These are phyloP conservation scores for Rhizopus sp. DNA, from an alignment of 371 early-diverging fungal genomes.

Conservation along the genomic window DNA sequence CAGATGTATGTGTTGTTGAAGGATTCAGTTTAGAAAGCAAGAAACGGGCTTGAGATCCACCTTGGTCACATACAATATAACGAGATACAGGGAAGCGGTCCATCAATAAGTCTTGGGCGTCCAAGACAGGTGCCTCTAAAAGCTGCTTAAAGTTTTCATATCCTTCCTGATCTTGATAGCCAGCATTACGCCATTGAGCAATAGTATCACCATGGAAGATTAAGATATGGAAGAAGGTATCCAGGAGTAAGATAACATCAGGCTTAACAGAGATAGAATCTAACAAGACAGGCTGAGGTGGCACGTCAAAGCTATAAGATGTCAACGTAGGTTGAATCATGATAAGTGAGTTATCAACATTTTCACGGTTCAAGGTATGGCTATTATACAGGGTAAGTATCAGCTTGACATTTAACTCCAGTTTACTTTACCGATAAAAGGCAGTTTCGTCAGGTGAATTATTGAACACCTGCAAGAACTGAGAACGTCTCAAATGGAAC, in stretches of 20 bases:
- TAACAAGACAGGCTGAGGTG: slow-evolving; percentile 94
- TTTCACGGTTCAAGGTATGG: slow-evolving; percentile 93
- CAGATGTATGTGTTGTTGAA: slow-evolving; percentile 90
- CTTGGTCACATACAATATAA: slow-evolving; percentile 97
- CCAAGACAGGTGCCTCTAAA: slow-evolving; percentile 87
- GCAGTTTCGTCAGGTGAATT: slow-evolving; percentile 99
- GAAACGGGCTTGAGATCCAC: slow-evolving; percentile 99
- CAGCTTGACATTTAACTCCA: not conserved
- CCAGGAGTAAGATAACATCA: slow-evolving; percentile 95
- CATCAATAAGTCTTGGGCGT: slow-evolving; percentile 89
- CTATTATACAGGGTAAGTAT: slow-evolving; percentile 38
- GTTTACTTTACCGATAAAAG: slow-evolving; percentile 68
- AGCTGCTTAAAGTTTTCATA: slow-evolving; percentile 88
- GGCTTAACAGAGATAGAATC: slow-evolving; percentile 98
- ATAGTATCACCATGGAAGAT: slow-evolving; percentile 54
- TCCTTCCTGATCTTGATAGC: slow-evolving; percentile 52
- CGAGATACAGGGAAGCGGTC: slow-evolving; percentile 99
- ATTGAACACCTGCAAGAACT: slow-evolving; percentile 99
- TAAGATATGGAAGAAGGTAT: slow-evolving; percentile 80
- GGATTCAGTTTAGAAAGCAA: slow-evolving; percentile 98
- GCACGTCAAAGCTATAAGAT: slow-evolving; percentile 88
- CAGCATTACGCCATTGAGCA: slow-evolving; percentile 72
- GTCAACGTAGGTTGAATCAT: slow-evolving; percentile 99
- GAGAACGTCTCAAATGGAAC: slow-evolving; percentile 98
- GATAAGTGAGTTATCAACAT: slow-evolving; percentile 94